Conservation (phyloP, 2,329 filamentous ascomycete genomes). For the Colletotrichum tabaci region DNA sequence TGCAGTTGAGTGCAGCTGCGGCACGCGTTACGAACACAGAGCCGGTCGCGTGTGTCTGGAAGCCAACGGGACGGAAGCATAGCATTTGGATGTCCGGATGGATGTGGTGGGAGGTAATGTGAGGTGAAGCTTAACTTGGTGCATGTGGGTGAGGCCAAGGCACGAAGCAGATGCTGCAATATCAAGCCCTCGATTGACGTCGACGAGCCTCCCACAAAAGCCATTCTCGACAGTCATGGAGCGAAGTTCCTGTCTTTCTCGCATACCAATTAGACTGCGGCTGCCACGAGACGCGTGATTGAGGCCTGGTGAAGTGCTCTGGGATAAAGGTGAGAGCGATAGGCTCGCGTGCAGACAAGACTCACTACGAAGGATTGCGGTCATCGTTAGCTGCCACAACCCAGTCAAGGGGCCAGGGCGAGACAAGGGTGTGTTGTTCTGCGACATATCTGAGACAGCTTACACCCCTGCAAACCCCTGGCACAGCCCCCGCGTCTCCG, state of each 20-base stretch:
- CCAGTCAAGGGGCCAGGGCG: conserved; percentile 40
- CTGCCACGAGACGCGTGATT: background rate
- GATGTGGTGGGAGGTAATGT: conserved; percentile 1
- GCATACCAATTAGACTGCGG: background rate
- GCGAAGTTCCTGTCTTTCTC: background rate
- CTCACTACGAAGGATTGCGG: conserved; percentile 15
- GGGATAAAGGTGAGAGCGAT: conserved; percentile 12
- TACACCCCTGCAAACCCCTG: conserved; percentile 46
- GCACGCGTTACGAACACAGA: conserved; percentile 12
- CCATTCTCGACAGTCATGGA: background rate
- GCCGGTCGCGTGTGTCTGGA: background rate
- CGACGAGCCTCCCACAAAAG: background rate
- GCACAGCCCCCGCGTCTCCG: conserved; percentile 43
- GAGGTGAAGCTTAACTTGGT: conserved; percentile 3
- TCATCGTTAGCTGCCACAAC: conserved; percentile 30
- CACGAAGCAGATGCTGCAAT: background rate
- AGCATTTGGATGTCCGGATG: background rate
- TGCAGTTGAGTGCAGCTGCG: conserved; percentile 6
- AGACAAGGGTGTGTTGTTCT: conserved; percentile 49
- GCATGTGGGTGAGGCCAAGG: background rate
- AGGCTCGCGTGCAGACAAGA: conserved; percentile 4
- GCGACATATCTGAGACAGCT: conserved; percentile 62
- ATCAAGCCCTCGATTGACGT: background rate
- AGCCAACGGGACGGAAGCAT: background rate
- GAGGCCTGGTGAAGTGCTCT: background rate